phyloP scores from a whole-genome alignment of 768 basidiomycete species.

The Heimioporus sp. region DNA sequence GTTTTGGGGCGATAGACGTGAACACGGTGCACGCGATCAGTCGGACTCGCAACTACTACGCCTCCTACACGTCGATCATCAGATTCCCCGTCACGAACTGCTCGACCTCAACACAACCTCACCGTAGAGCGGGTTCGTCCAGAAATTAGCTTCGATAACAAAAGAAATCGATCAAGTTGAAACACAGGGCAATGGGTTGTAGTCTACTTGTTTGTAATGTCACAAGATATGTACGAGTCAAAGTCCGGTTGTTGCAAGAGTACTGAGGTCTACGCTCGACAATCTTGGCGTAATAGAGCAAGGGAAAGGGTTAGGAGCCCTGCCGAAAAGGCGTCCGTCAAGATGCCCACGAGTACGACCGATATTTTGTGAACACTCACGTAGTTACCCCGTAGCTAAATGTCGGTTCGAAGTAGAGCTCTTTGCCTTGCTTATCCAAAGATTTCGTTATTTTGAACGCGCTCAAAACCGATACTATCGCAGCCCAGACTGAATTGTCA shows the following conservation, averaged over 20 bases:
- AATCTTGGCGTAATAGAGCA: background rate
- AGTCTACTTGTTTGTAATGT: too few relatives aligned
- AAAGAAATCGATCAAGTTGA: too few relatives aligned
- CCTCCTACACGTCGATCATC: constrained; percentile 3
- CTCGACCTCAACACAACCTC: constrained; percentile 7
- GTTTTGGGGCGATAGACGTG: constrained; percentile 19
- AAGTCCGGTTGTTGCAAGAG: background rate
- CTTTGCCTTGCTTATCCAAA: constrained; percentile 25
- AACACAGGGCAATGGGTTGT: background rate
- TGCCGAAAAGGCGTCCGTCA: background rate
- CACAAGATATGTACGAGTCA: background rate
- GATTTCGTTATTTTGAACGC: constrained; percentile 26
- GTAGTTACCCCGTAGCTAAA: background rate
- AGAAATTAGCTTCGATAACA: constrained; percentile 9
- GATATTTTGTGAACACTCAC: background rate
- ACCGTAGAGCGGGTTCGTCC: constrained; percentile 20
- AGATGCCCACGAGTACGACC: background rate
- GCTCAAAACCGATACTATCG: constrained; percentile 19
- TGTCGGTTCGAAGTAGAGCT: background rate
- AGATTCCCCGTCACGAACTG: constrained; percentile 2
- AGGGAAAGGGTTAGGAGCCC: background rate
- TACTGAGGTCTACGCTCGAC: background rate
- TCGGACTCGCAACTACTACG: background rate
- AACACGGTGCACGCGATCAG: background rate
- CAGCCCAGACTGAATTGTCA: constrained; percentile 29